Base-by-base conservation (phyloP, 177 flowering plant genomes). In the Vitis hybrid region DNA sequence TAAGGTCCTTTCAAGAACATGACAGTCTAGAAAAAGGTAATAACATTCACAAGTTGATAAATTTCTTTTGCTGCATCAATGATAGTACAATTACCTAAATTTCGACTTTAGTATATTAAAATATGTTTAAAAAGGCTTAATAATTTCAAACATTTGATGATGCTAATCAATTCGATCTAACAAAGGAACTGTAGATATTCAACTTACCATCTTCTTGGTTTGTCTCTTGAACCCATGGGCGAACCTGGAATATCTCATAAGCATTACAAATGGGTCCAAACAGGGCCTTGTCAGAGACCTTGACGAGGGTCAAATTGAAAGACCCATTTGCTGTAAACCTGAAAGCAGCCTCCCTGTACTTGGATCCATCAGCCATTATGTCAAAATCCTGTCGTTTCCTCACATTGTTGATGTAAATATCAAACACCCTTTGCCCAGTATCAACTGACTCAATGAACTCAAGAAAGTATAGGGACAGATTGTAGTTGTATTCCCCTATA, bases 231-330 rank as follows among this genome's bases (percentile, higher is more conserved):
- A 58, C 70, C 78, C 65, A 49, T 29, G 73, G 68, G 11, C n/a
- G 78, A 49, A 82, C 74, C 73, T 78, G 82, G 9, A 86, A 68
- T 59, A 89, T 75, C 82, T 89, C 94, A 73, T 82, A 86, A 34
- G 85, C 94, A 83, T 76, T 89, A 69, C 80, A 82, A 59, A 86
- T 76, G 57, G 94, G 94, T 55, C 91, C 94, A 26, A 77, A 81
- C 3, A 18, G 73, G 10, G 67, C 73, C 56, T 68, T 73, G 64
- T 72, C 67, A 50, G 76, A 49, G 26, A 61, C 79, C 79, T 82
- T 84, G 39, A 72, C 63, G 66, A 89, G 64, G 49, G 85, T 78
- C 75, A 89, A 65, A 73, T 86, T 85, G 13, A 89, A 79, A 71
- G 62, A 59, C 63, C 84, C 79, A 66, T 78, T 83, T 61, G 85